Evolutionary conservation across 2,329 filamentous ascomycete species (phyloP).

Genomic region (Diplodia sapinea): DNA sequence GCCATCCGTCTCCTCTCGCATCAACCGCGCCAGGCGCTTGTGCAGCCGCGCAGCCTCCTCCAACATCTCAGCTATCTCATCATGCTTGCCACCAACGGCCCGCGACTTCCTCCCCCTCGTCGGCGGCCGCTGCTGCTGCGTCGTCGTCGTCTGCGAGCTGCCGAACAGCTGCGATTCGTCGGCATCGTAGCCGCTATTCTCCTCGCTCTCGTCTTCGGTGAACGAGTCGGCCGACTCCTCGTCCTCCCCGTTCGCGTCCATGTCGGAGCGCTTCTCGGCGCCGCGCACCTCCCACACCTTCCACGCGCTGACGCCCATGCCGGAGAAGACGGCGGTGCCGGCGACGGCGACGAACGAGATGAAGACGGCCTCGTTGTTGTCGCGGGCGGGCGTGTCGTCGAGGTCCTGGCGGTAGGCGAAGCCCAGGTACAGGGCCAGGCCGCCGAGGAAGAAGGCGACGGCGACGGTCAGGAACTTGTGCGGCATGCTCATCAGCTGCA

Average conservation of each 20-base stretch:
- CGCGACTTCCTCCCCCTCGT: background rate
- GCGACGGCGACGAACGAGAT: conserved; percentile 8
- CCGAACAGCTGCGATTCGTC: background rate
- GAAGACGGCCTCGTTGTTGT: conserved; percentile 25
- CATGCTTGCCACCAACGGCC: background rate
- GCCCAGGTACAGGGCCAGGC: conserved; percentile 12
- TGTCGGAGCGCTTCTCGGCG: conserved; percentile 6
- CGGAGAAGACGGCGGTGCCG: background rate
- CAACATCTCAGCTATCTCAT: conserved; percentile 5
- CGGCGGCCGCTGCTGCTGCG: background rate
- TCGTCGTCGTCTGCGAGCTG: background rate
- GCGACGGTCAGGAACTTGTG: conserved; percentile 19
- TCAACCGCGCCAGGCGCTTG: background rate
- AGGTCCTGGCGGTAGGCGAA: conserved; percentile 25
- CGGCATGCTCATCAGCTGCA: conserved; percentile 20
- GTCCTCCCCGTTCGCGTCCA: background rate
- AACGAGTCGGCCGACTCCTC: background rate
- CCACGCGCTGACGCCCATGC: conserved; percentile 9
- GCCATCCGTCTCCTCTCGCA: background rate
- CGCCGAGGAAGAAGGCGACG: conserved; percentile 18
- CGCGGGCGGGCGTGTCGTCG: conserved; percentile 16
- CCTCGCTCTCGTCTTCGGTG: too few relatives aligned
- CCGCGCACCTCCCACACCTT: conserved; percentile 12
- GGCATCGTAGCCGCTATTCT: background rate
- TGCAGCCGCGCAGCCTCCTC: conserved; percentile 5